Base-by-base conservation (phyloP, 1,284 basidiomycete genomes). In the Melampsora americana region DNA sequence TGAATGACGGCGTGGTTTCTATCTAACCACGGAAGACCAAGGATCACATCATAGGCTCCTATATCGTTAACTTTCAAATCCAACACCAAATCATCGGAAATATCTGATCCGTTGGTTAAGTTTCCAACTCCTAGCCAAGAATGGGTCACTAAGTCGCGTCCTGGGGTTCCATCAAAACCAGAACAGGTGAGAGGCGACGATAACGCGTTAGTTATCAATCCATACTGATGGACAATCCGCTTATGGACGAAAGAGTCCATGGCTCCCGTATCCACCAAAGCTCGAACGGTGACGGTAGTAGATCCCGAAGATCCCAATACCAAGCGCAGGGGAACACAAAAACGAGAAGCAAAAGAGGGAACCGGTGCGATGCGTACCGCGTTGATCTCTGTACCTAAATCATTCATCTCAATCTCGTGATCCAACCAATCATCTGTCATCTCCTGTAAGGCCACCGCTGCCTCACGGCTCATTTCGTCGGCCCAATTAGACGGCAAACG, bases 91-190 rank as follows among this genome's bases (percentile, higher is more conserved):
- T 3, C 18, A 60, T 11, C 9, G 4, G 30, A 23, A 11, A n/a
- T 2, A 1, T 44, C 11, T 2, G 16, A 1, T 12, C 42, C 42
- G 16, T 44, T 44, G 3, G 42, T 44, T 14, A 14, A 12, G 16
- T 44, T 9, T n/a, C 23, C 30, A 26, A 23, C 9, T n/a, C 56
- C 56, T 20, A 11, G 1, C 56, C 56, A 23, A 5, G 18, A 23
- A 66, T 6, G 48, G 4, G 48, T 69, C 1, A 69, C 30, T 16
- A 56, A 5, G 6, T 56, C 67, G 3, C 50, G 42, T 9, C 50
- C 67, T 35, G 67, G 67, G 1, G 67, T 56, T 32, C 50, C 32
- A 23, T 69, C 46, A 50, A 69, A 69, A 18, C 67, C 39, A 26
- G 50, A 56, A 6, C 48, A 69, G 35, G 67, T 35, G 16, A 69